A percentile compares a stretch with the other conserved stretches of the same genome.
Conservation (phyloP, 441 rosid genomes). For the Monsonia emarginata region DNA sequence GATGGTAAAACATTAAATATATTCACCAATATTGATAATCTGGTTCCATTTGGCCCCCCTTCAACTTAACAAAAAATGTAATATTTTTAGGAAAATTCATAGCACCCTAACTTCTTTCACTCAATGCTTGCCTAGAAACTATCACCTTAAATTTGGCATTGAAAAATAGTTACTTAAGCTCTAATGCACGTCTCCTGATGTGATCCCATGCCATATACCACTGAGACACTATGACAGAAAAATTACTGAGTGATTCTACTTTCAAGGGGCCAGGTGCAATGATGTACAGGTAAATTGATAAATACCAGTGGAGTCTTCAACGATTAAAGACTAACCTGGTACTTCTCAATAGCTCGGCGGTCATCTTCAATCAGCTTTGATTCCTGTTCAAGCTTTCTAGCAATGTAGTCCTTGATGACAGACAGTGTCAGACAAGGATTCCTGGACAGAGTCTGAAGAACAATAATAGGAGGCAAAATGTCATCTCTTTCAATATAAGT, state of each 20-base stretch:
- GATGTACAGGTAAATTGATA: background rate
- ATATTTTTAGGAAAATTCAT: background rate
- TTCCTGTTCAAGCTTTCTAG: constrained; percentile 90
- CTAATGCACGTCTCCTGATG: background rate
- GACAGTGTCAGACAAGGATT: constrained; percentile 90
- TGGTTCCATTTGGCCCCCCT: background rate
- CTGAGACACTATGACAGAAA: background rate
- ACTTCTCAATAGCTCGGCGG: constrained; percentile 75
- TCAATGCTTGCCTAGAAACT: background rate
- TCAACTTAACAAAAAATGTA: background rate
- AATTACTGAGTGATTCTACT: background rate
- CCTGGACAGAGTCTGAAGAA: constrained; percentile 78
- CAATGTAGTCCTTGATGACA: constrained; percentile 87
- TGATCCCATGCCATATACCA: background rate
- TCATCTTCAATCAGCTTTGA: constrained; percentile 89
- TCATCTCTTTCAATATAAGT: constrained; percentile 83
- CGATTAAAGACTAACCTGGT: constrained; percentile 53
- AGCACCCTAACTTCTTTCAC: background rate
- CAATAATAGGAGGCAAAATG: constrained; percentile 88
- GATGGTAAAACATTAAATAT: background rate
- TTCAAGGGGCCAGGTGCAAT: constrained; percentile 5
- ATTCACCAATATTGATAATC: background rate
- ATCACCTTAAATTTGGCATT: background rate
- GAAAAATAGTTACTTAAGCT: background rate
- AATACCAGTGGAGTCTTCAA: constrained; percentile 1